Conservation (phyloP, 257 asterid genomes). For the Solanum arcanum region DNA sequence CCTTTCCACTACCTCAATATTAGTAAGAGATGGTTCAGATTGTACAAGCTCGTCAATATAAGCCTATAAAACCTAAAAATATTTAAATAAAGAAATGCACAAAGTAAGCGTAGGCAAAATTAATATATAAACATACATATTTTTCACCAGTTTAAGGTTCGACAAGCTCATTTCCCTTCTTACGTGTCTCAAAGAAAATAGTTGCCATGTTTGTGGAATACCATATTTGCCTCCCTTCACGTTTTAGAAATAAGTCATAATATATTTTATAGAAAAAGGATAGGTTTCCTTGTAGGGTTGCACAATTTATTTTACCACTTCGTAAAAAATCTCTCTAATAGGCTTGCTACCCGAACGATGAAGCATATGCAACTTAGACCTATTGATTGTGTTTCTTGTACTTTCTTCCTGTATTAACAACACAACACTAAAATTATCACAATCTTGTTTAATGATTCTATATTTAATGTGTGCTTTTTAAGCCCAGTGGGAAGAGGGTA, state of each 20-base stretch:
- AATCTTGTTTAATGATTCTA: background rate
- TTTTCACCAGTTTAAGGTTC: background rate
- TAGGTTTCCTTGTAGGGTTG: background rate
- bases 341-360: background rate
- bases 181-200: background rate
- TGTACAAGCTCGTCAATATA: background rate
- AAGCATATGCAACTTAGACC: background rate
- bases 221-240: background rate
- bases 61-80: background rate
- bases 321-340: background rate
- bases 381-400: background rate
- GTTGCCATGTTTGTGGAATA: background rate
- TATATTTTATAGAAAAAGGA: background rate
- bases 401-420: background rate
- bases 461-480: background rate
- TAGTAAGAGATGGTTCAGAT: background rate
- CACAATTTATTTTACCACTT: background rate
- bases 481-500: background rate
- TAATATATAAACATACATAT: background rate
- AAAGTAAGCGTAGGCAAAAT: background rate
- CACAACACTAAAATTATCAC: background rate
- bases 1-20: background rate
- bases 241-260: background rate
- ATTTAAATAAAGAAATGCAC: too few relatives aligned
- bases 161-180: background rate